A percentile compares a stretch with the other conserved stretches of the same genome.
phyloP scores from a whole-genome alignment of 306 rosid species.

The Prunus davidiana region DNA sequence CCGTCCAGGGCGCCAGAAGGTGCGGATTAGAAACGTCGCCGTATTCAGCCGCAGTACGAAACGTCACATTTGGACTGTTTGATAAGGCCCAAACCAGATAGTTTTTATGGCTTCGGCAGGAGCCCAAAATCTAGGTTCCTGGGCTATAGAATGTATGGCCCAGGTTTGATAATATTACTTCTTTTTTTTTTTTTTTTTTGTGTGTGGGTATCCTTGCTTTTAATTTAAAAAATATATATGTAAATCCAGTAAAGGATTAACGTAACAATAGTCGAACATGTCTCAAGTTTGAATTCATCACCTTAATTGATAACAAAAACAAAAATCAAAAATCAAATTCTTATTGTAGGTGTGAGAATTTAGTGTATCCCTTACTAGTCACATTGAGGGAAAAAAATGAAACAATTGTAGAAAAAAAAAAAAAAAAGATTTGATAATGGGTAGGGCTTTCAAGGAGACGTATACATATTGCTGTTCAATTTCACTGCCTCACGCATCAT shows the following conservation, averaged over 20 bases:
- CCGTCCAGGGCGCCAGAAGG: neutral
- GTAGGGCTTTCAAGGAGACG: neutral
- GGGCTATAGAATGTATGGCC: neutral
- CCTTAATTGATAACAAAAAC: too few species aligned
- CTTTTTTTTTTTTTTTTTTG: too few species aligned
- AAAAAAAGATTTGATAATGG: too few species aligned
- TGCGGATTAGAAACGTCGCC: neutral
- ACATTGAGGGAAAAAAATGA: neutral
- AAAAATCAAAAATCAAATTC: too few species aligned
- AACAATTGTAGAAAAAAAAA: neutral
- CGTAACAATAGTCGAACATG: too few species aligned
- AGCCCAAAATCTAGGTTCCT: neutral
- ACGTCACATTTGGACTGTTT: too few species aligned
- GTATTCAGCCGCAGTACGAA: neutral
- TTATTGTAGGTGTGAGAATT: neutral
- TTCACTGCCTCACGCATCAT: constrained; percentile 10
- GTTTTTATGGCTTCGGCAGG: neutral
- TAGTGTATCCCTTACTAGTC: neutral
- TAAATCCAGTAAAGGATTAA: too few species aligned
- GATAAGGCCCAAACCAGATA: too few species aligned
- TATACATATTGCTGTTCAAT: constrained; percentile 25
- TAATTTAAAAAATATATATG: too few species aligned
- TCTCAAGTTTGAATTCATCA: too few species aligned
- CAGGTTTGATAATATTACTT: neutral
- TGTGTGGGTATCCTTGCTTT: too few species aligned